Conservation (phyloP, 495 filamentous ascomycete species). For the Hypoxylon trugodes region DNA sequence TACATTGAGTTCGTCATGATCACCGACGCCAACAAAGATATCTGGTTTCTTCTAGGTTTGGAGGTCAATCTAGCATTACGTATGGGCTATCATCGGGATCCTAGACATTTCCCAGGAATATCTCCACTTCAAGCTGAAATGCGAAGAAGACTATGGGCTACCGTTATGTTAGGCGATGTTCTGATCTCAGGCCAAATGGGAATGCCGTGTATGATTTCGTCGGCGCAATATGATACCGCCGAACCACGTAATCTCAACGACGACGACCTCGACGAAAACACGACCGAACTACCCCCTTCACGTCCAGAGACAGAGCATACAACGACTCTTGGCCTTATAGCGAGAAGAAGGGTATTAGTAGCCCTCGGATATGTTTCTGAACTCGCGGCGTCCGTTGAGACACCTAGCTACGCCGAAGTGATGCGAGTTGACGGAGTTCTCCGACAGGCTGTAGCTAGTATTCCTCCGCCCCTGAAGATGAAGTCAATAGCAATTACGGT, state of each 20-base stretch:
- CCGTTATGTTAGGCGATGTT: conserved; percentile 50
- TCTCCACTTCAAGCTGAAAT: conserved; percentile 53
- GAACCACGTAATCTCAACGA: conserved; percentile 51
- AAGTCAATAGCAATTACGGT: conserved; percentile 47
- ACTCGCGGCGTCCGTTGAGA: conserved; percentile 39
- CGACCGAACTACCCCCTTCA: conserved; percentile 46
- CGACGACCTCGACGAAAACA: conserved; percentile 45
- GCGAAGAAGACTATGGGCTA: conserved; percentile 53
- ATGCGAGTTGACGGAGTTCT: conserved; percentile 49
- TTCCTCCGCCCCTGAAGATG: conserved; percentile 46
- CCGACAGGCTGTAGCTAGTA: conserved; percentile 42
- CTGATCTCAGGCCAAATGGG: conserved; percentile 48
- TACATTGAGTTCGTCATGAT: conserved; percentile 6
- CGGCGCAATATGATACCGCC: conserved; percentile 45
- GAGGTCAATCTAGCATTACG: conserved; percentile 50
- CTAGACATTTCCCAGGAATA: conserved; percentile 47
- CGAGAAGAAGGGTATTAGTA: conserved; percentile 47
- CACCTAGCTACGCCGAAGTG: conserved; percentile 46
- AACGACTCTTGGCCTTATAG: conserved; percentile 6
- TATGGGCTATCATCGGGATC: conserved; percentile 53
- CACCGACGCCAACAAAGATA: conserved; percentile 39
- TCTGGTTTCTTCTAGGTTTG: conserved; percentile 51
- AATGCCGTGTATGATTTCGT: conserved; percentile 46
- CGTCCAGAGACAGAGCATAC: conserved; percentile 51
- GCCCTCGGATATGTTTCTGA: conserved; percentile 55